These are phyloP conservation scores for Golubevia pallescens DNA, from an alignment of 1,284 basidiomycete species.

Conservation along the genomic window DNA sequence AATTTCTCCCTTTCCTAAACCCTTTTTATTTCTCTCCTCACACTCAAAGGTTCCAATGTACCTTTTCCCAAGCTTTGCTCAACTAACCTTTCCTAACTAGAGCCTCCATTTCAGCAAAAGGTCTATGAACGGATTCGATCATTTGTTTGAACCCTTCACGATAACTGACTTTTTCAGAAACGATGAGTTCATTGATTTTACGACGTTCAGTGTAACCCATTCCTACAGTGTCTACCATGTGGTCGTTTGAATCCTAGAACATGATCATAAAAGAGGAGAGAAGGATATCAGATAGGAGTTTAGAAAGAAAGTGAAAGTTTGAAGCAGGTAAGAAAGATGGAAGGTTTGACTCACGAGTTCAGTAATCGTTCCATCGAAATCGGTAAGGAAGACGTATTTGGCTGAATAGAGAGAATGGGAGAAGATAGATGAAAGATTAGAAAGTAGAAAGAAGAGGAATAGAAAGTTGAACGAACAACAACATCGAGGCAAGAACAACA, in stretches of 20 bases:
- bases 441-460: neutral
- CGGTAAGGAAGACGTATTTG: slow-evolving; percentile 59
- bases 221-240: slow-evolving; percentile 63
- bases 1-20: neutral
- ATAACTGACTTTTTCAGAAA: slow-evolving; percentile 53
- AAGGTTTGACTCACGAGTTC: slow-evolving; percentile 26
- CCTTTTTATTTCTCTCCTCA: too few species aligned
- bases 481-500: neutral
- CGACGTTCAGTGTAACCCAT: slow-evolving; percentile 62
- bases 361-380: slow-evolving; percentile 60
- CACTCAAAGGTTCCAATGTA: too few species aligned
- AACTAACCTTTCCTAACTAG: slow-evolving; percentile 36
- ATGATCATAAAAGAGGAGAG: slow-evolving; percentile 8
- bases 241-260: slow-evolving; percentile 59
- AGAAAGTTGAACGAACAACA: neutral
- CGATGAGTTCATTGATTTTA: slow-evolving; percentile 62
- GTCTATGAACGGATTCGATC: slow-evolving; percentile 54
- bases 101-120: slow-evolving; percentile 57
- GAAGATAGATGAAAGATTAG: slow-evolving; percentile 1
- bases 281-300: slow-evolving; percentile 8
- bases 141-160: slow-evolving; percentile 61
- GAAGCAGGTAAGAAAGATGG: neutral
- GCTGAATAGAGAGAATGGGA: slow-evolving; percentile 10
- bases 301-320: slow-evolving; percentile 1
- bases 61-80: too few species aligned